These are phyloP conservation scores for Syzygium syzygioides DNA, from an alignment of 441 rosid species.

Conservation along the genomic window DNA sequence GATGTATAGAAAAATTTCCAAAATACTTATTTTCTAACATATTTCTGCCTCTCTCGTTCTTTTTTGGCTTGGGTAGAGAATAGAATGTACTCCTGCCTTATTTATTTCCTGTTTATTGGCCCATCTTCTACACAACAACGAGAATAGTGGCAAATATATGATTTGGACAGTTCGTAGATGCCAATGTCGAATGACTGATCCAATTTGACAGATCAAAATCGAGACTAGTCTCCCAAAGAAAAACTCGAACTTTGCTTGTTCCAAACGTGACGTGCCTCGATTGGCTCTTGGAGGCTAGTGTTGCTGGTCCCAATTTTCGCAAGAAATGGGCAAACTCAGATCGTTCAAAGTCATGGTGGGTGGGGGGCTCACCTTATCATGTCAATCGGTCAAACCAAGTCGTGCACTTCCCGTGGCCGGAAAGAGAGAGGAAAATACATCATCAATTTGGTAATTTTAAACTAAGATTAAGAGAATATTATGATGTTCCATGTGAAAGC, in stretches of 20 bases:
- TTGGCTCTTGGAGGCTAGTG: neutral
- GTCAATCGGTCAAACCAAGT: neutral
- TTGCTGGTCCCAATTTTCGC: neutral
- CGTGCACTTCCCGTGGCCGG: neutral
- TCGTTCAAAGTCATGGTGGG: neutral
- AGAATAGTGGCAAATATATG: neutral
- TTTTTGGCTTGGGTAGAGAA: neutral
- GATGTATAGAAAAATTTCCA: too few species aligned
- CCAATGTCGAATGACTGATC: neutral
- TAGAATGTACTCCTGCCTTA: too few species aligned
- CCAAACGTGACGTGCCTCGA: neutral
- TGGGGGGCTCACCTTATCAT: neutral
- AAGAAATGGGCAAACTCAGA: neutral
- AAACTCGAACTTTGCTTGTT: neutral
- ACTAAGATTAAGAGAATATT: neutral
- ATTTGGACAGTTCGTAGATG: neutral
- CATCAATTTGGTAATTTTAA: neutral
- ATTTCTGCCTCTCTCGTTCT: neutral
- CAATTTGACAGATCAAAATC: neutral
- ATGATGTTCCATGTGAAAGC: neutral
- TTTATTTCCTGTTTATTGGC: neutral
- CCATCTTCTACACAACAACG: neutral
- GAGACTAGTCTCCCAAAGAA: neutral
- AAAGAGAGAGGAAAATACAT: neutral
- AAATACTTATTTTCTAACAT: neutral